Percentiles rank a stretch among this genome's conserved stretches.
These are phyloP conservation scores for Marchantia polymorpha DNA, from an alignment of 225 moss, liverwort and hornwort genomes.

Conservation along the genomic window DNA sequence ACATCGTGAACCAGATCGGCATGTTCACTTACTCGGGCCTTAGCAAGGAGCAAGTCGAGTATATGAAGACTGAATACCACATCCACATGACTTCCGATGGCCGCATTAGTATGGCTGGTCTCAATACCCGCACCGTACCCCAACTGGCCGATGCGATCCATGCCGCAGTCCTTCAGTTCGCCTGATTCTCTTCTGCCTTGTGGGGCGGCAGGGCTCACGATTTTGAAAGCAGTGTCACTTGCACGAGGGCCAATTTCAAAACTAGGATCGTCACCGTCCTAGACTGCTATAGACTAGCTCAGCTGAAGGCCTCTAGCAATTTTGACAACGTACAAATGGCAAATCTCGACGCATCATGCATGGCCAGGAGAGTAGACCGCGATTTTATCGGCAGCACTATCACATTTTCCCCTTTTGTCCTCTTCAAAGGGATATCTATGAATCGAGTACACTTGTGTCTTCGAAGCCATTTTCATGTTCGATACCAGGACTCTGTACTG, in stretches of 20 bases:
- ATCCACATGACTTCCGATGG: constrained; percentile 90
- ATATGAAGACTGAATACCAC: constrained; percentile 79
- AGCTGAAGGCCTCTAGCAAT: background rate
- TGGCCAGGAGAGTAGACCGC: background rate
- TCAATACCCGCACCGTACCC: constrained; percentile 67
- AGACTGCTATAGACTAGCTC: background rate
- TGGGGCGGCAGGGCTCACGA: too few species aligned
- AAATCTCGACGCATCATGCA: background rate
- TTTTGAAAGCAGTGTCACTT: background rate
- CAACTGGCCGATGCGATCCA: constrained; percentile 88
- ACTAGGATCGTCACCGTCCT: too few species aligned
- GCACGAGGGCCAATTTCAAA: background rate
- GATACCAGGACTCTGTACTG: too few species aligned
- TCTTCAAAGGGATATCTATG: too few species aligned
- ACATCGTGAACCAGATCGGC: constrained; percentile 87
- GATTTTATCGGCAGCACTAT: background rate
- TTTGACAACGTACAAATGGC: background rate
- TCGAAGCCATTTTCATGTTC: too few species aligned
- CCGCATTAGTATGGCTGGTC: constrained; percentile 95
- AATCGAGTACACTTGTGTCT: too few species aligned
- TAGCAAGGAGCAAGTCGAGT: constrained; percentile 68
- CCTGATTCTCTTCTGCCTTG: background rate
- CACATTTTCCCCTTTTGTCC: too few species aligned
- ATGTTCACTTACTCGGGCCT: constrained; percentile 96
- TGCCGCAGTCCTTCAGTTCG: constrained; percentile 52